Evolutionary conservation across 2,329 filamentous ascomycete species (phyloP).

Genomic region (Fusarium zealandicum): DNA sequence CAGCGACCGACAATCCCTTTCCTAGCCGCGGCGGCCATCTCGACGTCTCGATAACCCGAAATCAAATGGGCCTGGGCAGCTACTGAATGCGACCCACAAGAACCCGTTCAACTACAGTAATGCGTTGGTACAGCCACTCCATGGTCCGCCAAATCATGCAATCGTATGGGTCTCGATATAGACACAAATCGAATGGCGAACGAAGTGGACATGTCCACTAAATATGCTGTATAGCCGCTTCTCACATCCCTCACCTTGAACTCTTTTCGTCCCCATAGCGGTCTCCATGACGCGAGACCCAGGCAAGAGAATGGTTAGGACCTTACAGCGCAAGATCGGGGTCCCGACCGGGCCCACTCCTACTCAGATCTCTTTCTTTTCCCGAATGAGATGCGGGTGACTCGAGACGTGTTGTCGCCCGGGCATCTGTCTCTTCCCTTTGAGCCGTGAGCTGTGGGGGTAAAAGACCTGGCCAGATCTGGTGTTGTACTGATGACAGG

Average conservation of each 20-base stretch:
- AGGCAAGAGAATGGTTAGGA: slow-evolving; percentile 22
- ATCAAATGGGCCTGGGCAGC: not conserved
- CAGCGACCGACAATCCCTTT: slow-evolving; percentile 9
- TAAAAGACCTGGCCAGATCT: not conserved
- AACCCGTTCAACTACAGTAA: too few relatives aligned
- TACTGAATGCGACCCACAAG: slow-evolving; percentile 3
- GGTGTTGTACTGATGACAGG: not conserved
- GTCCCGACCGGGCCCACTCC: slow-evolving; percentile 26
- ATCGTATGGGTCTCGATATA: too few relatives aligned
- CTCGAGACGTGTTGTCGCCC: not conserved
- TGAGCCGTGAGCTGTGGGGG: not conserved
- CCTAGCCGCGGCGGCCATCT: slow-evolving; percentile 12
- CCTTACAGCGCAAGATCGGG: slow-evolving; percentile 34
- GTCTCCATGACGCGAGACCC: slow-evolving; percentile 8
- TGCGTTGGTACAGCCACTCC: too few relatives aligned
- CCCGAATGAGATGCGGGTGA: slow-evolving; percentile 10
- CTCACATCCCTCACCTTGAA: slow-evolving; percentile 23
- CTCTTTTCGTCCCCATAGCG: slow-evolving; percentile 10
- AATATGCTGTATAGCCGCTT: too few relatives aligned
- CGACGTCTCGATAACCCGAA: not conserved
- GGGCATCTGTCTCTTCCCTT: not conserved
- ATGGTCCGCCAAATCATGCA: too few relatives aligned
- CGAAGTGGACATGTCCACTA: too few relatives aligned
- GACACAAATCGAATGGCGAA: too few relatives aligned
- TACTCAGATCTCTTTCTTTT: slow-evolving; percentile 31